Conservation (phyloP, 1,284 basidiomycete genomes). For the Thecaphora frezii region DNA sequence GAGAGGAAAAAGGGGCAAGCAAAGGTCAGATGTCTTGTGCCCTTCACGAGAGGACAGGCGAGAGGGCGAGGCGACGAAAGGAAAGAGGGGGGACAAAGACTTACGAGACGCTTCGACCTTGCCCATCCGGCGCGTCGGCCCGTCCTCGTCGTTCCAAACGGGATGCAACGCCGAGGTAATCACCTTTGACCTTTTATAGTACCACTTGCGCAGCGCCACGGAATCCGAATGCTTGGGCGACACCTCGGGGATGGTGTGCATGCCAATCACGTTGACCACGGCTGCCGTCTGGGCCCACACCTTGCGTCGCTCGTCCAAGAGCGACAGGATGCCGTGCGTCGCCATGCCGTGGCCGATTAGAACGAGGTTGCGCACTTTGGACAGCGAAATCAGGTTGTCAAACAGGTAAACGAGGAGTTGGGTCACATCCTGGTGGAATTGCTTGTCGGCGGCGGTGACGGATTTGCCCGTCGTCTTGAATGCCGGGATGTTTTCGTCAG, state of each 20-base stretch:
- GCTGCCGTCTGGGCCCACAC: slow-evolving; percentile 22
- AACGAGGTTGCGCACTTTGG: slow-evolving; percentile 68
- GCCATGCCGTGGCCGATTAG: slow-evolving; percentile 85
- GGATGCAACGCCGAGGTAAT: slow-evolving; percentile 24
- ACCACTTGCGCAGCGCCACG: slow-evolving; percentile 25
- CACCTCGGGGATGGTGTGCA: slow-evolving; percentile 30
- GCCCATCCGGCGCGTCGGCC: slow-evolving; percentile 18
- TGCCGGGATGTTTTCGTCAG: slow-evolving; percentile 35
- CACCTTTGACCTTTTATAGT: slow-evolving; percentile 17
- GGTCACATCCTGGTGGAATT: slow-evolving; percentile 61
- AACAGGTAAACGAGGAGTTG: slow-evolving; percentile 80
- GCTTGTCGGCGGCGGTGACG: slow-evolving; percentile 17
- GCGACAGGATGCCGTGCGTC: slow-evolving; percentile 72
- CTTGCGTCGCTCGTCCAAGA: slow-evolving; percentile 67
- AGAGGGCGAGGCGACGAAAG: too few species aligned
- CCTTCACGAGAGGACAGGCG: too few species aligned
- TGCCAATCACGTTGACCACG: slow-evolving; percentile 39
- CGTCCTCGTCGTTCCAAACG: slow-evolving; percentile 13
- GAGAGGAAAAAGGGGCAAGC: too few species aligned
- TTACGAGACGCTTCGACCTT: slow-evolving; percentile 15
- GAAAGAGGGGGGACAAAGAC: slow-evolving; percentile 2
- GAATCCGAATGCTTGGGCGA: neutral
- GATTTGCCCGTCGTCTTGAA: neutral
- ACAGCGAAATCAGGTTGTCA: slow-evolving; percentile 88
- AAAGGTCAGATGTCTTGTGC: too few species aligned